Base-by-base conservation (phyloP, 305 asterid species). In the Striga hermonthica region DNA sequence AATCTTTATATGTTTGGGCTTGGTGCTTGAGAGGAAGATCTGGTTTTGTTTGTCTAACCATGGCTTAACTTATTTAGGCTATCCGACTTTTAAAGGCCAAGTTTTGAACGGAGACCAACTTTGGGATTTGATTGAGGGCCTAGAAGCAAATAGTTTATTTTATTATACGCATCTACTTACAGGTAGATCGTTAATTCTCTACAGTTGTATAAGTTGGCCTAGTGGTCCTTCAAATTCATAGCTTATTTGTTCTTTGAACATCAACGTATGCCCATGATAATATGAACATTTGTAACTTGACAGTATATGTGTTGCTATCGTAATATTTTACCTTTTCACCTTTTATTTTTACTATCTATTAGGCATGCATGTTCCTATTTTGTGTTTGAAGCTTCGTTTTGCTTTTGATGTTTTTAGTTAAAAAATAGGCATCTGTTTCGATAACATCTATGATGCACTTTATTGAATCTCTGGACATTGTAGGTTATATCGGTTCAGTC, bases 71-170 rank as follows among this genome's bases (percentile, higher is more conserved):
- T 78, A 31, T 81, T 80, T 94, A 93, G 99, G 99, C 36, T 93
- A 93, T 76, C 99, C 99, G 12, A 83, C 88, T 69, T 93, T 88
- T 71, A 93, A 90, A 82, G 99, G 97, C 4, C 96, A 93, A 82
- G 91, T 93, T 76, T 83, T 93, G 86, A 86, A 93, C 57, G 99
- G 99, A 9, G 89, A 84, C 63, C 92, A 93, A 67, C 84, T 93
- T 16, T 93, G 97, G 96, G 97, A 90, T 12, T 78, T 93, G 78
- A 73, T 90, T 56, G 90, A 81, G 74, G 99, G 99, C 74, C 97
- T 93, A 70, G 89, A 79, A 81, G 96, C 99, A 57, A 93, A 93
- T 74, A 82, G 73, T 66, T 78, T 90, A 64, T 81, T 90, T 78
- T 90, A 81, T 75, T 93, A 93, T 77, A 90, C 99, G 40, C 97